Percentiles rank a stretch among this genome's conserved stretches.
phyloP scores from a whole-genome alignment of 202 grass and related monocot species.

The Setaria italica region DNA sequence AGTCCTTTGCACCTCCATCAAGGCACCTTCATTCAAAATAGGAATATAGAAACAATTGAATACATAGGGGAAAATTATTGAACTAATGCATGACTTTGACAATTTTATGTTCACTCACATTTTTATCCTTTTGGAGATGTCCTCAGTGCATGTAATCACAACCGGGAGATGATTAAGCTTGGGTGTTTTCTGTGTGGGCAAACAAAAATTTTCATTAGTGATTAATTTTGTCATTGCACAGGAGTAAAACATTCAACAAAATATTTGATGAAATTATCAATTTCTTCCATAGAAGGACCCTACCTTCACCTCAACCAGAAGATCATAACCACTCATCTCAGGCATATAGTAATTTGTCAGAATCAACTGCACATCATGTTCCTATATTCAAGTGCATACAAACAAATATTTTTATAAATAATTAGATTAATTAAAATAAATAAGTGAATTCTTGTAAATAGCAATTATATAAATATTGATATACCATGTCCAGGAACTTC shows the following conservation, averaged over 20 bases:
- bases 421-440: not conserved
- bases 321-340: slow-evolving; percentile 6
- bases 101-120: not conserved
- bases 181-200: not conserved
- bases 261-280: not conserved
- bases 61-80: not conserved
- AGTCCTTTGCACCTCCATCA: slow-evolving; percentile 20
- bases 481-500: not conserved
- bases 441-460: not conserved
- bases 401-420: not conserved
- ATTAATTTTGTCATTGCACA: not conserved
- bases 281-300: not conserved
- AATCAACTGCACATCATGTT: slow-evolving; percentile 4
- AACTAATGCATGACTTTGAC: not conserved
- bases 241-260: not conserved
- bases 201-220: no score
- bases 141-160: not conserved
- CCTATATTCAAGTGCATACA: not conserved
- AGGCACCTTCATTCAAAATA: slow-evolving; percentile 12
- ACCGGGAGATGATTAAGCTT: not conserved
- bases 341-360: not conserved
- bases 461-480: not conserved
- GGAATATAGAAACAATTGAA: not conserved
- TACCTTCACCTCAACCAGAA: slow-evolving; percentile 13
- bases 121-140: not conserved